Conservation (phyloP, 2,329 filamentous ascomycete species). For the Mycocentrospora acerina region DNA sequence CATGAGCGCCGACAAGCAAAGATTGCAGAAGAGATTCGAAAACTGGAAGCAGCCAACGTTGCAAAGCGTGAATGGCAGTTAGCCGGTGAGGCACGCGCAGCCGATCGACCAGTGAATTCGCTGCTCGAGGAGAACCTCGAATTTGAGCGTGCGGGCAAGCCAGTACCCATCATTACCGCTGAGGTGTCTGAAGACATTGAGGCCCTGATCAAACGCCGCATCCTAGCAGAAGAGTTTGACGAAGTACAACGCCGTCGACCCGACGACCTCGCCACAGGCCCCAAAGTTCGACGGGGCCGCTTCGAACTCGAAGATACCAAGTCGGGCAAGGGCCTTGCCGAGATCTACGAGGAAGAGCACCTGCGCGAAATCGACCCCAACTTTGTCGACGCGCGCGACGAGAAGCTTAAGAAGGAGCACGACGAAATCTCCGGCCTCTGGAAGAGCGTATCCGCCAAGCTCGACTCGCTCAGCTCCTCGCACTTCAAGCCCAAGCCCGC, state of each 20-base stretch:
- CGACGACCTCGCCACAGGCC: constrained; percentile 65
- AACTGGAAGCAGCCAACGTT: constrained; percentile 84
- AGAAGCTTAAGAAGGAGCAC: constrained; percentile 80
- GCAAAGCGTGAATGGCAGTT: constrained; percentile 90
- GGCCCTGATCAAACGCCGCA: constrained; percentile 88
- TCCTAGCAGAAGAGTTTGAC: constrained; percentile 87
- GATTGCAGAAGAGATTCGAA: constrained; percentile 84
- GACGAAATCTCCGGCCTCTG: constrained; percentile 80
- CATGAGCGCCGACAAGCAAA: constrained; percentile 87
- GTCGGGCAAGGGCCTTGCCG: constrained; percentile 81
- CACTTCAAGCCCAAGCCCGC: constrained; percentile 91
- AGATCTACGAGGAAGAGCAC: constrained; percentile 93
- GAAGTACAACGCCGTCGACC: constrained; percentile 83
- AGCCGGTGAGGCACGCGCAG: constrained; percentile 80
- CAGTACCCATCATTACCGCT: constrained; percentile 88
- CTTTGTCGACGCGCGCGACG: constrained; percentile 78
- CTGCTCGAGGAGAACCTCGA: constrained; percentile 92
- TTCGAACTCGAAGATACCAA: constrained; percentile 86
- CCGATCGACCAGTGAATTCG: constrained; percentile 84
- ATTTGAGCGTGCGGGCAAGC: constrained; percentile 93
- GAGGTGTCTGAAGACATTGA: constrained; percentile 91
- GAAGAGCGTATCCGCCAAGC: constrained; percentile 74
- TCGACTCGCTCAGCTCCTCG: constrained; percentile 90
- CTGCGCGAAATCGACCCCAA: constrained; percentile 74
- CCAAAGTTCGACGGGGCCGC: constrained; percentile 66